Conservation (phyloP, 1,139 yeast genomes). For the Sugiyamaella xylanicola region DNA sequence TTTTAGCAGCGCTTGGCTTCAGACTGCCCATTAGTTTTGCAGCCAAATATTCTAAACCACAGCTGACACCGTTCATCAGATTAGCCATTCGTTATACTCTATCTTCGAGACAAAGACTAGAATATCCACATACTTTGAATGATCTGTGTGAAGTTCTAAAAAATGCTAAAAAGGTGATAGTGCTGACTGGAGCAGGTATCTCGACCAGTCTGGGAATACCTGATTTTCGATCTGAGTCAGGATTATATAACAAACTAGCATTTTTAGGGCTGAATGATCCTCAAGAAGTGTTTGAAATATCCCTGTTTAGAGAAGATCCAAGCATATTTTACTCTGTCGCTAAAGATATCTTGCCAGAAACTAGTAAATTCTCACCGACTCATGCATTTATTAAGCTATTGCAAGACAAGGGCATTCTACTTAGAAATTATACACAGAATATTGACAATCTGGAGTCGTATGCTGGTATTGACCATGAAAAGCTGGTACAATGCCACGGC, state of each 20-base stretch:
- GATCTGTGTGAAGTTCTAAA: conserved; percentile 58
- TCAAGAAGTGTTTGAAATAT: conserved; percentile 87
- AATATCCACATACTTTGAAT: conserved; percentile 51
- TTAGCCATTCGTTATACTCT: conserved; percentile 39
- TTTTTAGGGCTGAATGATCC: conserved; percentile 83
- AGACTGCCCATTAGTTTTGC: conserved; percentile 37
- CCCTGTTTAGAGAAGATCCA: conserved; percentile 76
- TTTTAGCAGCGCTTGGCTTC: conserved; percentile 46
- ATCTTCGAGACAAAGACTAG: conserved; percentile 37
- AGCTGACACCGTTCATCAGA: conserved; percentile 36
- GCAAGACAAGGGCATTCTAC: conserved; percentile 74
- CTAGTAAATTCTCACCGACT: conserved; percentile 67
- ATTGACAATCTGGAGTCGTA: conserved; percentile 87
- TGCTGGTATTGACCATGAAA: conserved; percentile 73
- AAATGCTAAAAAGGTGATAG: conserved; percentile 64
- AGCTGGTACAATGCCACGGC: conserved; percentile 92
- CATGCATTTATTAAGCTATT: conserved; percentile 79
- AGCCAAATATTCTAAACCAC: conserved; percentile 27
- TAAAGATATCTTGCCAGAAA: conserved; percentile 75
- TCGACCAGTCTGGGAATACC: conserved; percentile 93
- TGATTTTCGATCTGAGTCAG: conserved; percentile 88
- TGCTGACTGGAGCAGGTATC: conserved; percentile 94
- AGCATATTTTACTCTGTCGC: conserved; percentile 84
- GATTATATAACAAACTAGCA: conserved; percentile 74
- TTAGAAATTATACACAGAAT: conserved; percentile 91